phyloP scores from a whole-genome alignment of 1,284 basidiomycete genomes.

The Trametes hirsuta region DNA sequence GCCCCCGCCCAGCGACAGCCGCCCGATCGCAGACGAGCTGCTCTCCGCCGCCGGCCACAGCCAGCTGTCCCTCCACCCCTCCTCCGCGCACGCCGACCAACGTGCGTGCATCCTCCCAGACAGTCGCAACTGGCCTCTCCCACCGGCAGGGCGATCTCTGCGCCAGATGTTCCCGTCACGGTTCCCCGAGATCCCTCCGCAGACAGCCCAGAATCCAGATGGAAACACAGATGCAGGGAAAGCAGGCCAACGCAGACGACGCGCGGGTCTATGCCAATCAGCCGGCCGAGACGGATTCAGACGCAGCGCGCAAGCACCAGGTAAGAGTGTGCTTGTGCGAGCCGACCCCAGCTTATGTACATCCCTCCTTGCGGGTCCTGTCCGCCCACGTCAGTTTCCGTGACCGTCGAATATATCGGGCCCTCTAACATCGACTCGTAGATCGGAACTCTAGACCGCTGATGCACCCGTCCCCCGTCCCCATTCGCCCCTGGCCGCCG shows the following conservation, averaged over 20 bases:
- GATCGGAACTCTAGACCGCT: constrained; percentile 23
- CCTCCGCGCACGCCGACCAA: constrained; percentile 32
- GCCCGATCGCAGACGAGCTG: constrained; percentile 30
- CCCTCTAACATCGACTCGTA: constrained; percentile 16
- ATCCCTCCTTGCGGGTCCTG: constrained; percentile 10
- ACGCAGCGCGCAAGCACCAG: constrained; percentile 1
- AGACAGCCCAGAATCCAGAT: constrained; percentile 7
- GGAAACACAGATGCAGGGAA: not conserved
- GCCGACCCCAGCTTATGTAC: constrained; percentile 24
- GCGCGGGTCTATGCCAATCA: constrained; percentile 5
- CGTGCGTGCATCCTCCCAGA: constrained; percentile 35
- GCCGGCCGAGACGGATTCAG: constrained; percentile 1
- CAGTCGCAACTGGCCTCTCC: not conserved
- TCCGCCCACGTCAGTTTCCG: constrained; percentile 24
- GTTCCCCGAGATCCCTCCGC: constrained; percentile 22
- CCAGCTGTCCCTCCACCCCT: constrained; percentile 16
- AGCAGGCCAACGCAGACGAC: not conserved
- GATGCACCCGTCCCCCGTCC: constrained; percentile 5
- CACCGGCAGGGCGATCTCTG: constrained; percentile 11
- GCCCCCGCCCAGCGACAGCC: constrained; percentile 27
- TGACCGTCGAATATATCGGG: constrained; percentile 29
- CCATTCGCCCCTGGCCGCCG: constrained; percentile 7
- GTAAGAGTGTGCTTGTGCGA: not conserved
- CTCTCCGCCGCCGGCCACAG: constrained; percentile 14
- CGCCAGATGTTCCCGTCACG: constrained; percentile 8